Evolutionary conservation across 2,329 filamentous ascomycete species (phyloP).

Genomic region (Sphaceloma murrayae): DNA sequence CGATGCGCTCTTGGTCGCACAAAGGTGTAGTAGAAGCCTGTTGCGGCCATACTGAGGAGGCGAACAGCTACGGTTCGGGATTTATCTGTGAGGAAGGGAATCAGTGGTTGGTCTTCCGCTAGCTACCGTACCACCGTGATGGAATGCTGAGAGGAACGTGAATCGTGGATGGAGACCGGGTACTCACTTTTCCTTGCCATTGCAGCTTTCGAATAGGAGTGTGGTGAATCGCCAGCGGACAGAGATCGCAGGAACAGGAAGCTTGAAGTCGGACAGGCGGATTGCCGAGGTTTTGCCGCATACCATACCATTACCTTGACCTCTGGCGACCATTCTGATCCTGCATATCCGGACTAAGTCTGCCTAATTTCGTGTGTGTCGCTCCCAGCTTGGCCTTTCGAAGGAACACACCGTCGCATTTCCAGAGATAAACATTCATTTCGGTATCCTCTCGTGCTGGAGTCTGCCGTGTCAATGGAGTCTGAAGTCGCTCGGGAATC

Average conservation of each 20-base stretch:
- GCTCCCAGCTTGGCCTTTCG: too few species aligned
- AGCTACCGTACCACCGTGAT: too few species aligned
- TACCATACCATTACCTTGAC: too few species aligned
- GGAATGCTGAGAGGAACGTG: not conserved
- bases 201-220: too few species aligned
- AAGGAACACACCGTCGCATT: too few species aligned
- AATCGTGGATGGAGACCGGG: not conserved
- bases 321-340: too few species aligned
- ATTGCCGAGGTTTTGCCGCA: slow-evolving; percentile 7
- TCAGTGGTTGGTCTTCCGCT: too few species aligned
- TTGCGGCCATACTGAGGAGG: slow-evolving; percentile 97
- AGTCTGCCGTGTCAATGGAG: slow-evolving; percentile 2
- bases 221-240: too few species aligned
- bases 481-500: not conserved
- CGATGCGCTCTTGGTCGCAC: slow-evolving; percentile 68
- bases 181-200: slow-evolving; percentile 28
- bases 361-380: not conserved
- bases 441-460: not conserved
- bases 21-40: slow-evolving; percentile 92
- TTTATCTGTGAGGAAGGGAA: slow-evolving; percentile 52
- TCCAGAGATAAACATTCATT: not conserved
- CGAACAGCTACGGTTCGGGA: slow-evolving; percentile 87
- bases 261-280: not conserved
- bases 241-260: too few species aligned
- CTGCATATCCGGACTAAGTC: too few species aligned